Percentiles rank a stretch among this genome's conserved stretches.
These are phyloP conservation scores for Microdochium bolleyi DNA, from an alignment of 2,329 filamentous ascomycete genomes.

Conservation along the genomic window DNA sequence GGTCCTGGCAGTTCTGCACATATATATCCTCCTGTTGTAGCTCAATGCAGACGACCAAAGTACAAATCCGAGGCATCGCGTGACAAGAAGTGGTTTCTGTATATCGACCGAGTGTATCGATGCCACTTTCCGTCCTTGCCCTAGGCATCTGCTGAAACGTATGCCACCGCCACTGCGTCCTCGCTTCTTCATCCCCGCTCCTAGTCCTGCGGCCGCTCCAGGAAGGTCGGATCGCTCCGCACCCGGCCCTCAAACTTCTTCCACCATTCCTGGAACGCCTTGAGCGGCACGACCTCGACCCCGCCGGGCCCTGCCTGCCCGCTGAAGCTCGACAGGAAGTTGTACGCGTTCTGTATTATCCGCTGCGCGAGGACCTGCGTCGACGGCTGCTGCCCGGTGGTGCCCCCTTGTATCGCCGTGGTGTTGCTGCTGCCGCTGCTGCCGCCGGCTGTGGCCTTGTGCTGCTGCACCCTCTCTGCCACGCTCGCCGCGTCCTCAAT, in stretches of 20 bases:
- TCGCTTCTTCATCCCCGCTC: neutral
- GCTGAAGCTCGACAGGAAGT: constrained; percentile 86
- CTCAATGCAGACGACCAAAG: too few relatives aligned
- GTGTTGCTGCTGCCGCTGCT: constrained; percentile 10
- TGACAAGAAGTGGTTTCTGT: neutral
- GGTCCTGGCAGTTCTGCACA: too few relatives aligned
- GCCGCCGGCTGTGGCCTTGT: constrained; percentile 6
- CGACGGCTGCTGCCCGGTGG: constrained; percentile 33
- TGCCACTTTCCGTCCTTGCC: too few relatives aligned
- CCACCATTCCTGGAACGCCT: constrained; percentile 97
- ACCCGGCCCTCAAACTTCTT: constrained; percentile 86
- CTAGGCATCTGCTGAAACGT: too few relatives aligned
- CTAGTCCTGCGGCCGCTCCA: constrained; percentile 60
- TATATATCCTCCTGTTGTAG: too few relatives aligned
- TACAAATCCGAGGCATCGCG: too few relatives aligned
- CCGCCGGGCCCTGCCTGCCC: constrained; percentile 51
- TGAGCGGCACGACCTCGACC: constrained; percentile 84
- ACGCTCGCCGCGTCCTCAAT: constrained; percentile 73
- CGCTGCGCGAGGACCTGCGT: constrained; percentile 79
- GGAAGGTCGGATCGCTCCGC: constrained; percentile 77
- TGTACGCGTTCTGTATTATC: constrained; percentile 96
- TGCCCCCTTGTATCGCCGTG: constrained; percentile 7
- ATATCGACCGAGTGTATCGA: too few relatives aligned
- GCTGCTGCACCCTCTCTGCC: constrained; percentile 33
- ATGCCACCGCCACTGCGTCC: too few relatives aligned